These are phyloP conservation scores for Pittosporum tobira DNA, from an alignment of 129 eudicot species.

Conservation along the genomic window DNA sequence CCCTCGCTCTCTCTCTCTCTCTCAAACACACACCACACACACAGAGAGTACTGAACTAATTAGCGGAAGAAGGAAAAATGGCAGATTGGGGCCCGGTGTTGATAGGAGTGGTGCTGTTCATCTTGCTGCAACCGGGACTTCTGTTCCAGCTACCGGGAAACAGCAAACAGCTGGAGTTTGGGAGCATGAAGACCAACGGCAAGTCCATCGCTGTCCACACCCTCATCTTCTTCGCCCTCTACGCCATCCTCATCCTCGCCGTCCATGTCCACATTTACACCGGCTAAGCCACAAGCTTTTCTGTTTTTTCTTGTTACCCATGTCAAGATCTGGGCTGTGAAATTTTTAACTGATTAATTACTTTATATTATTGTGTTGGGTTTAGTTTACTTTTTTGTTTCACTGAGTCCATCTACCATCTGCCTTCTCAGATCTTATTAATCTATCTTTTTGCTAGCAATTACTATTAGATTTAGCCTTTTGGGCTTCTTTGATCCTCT, in stretches of 20 bases:
- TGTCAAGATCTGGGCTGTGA: background rate
- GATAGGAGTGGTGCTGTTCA: constrained; percentile 75
- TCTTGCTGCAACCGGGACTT: constrained; percentile 69
- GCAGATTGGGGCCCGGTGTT: constrained; percentile 95
- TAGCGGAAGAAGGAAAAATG: constrained; percentile 22
- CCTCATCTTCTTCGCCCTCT: constrained; percentile 68
- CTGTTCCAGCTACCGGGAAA: constrained; percentile 82
- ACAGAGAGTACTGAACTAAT: constrained; percentile 1
- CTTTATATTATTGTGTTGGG: no score
- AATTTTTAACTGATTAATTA: no score
- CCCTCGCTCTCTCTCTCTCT: background rate
- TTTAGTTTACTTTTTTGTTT: no score
- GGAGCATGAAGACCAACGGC: constrained; percentile 82
- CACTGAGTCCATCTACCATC: no score
- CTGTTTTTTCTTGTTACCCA: background rate
- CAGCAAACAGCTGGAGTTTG: constrained; percentile 59
- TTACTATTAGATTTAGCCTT: no score
- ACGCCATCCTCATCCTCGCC: constrained; percentile 56
- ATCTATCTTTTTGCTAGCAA: no score
- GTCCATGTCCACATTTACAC: constrained; percentile 81
- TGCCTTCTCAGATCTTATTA: no score
- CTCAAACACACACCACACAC: constrained; percentile 6
- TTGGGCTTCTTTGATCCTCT: no score
- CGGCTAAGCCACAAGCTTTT: no score
- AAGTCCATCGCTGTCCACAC: constrained; percentile 79